Evolutionary conservation across 495 filamentous ascomycete genomes (phyloP), one percentile per base, ranked within the genome.

Genomic region (Trichoderma asperelloides): DNA sequence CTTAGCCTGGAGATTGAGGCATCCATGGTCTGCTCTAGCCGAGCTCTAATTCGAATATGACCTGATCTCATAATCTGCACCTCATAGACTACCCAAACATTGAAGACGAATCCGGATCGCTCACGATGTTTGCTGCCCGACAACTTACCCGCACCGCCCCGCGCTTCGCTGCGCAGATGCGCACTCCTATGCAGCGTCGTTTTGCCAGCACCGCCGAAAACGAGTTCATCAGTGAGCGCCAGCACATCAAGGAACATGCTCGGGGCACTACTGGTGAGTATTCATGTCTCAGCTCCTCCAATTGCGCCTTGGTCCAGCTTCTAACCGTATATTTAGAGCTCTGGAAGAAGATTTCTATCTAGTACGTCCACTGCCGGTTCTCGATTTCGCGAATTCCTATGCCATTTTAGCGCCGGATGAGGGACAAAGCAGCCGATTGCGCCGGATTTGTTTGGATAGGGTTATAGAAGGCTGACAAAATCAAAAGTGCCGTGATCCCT

Each of bases 311-410:
- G 28, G 12, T 6, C 23, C 23, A 30, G 55, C 69, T 28, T 68
- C 62, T 68, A 28, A 64, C 11, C 41, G 28, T 43, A 15, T 21
- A 16, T 30, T 9, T 77, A 97, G 93, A 91, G 75, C 87, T 95
- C 70, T 97, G 93, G 93, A 87, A 87, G 79, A 97, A 94, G 83
- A 88, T 97, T 65, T 92, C 90, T 67, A 85, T 96, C 82, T 97
- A 89, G 93, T 97, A 89, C 76, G 86, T 74, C 64, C 23, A 65
- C 64, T 43, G 40, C 64, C 21, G 47, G 51, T 37, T n/a, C 9
- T 62, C 21, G 62, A 45, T 41, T 74, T 69, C 66, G 71, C 71
- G 47, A 70, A 80, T 81, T 71, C 71, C 25, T 62, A 62, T 63
- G n/a, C 23, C n/a, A 41, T 30, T 27, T 66, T 37, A 49, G 27